Evolutionary conservation across 768 basidiomycete species (phyloP).

Genomic region (Roridomyces roridus): DNA sequence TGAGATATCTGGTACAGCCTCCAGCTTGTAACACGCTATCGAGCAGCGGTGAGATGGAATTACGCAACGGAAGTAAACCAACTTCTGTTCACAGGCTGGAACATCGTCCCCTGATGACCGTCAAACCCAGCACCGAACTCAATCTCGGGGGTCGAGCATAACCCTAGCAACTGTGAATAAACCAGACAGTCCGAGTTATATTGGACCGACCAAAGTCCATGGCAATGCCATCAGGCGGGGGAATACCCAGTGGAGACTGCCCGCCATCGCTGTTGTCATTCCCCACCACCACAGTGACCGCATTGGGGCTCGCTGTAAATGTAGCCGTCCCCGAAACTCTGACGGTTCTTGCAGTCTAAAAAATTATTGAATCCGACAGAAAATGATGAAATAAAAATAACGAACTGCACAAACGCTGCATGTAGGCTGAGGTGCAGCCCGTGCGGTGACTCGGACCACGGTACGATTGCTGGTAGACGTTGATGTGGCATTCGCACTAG

Average conservation of each 20-base stretch:
- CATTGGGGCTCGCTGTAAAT: neutral
- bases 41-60: neutral
- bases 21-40: constrained; percentile 54
- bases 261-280: neutral
- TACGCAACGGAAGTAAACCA: neutral
- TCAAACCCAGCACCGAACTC: constrained; percentile 66
- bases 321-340: constrained; percentile 15
- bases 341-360: constrained; percentile 9
- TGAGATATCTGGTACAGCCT: constrained; percentile 59
- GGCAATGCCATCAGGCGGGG: constrained; percentile 13
- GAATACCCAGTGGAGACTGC: constrained; percentile 8
- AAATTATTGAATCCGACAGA: neutral
- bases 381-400: neutral
- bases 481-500: too few relatives aligned
- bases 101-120: constrained; percentile 60
- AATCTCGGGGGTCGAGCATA: constrained; percentile 61
- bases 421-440: neutral
- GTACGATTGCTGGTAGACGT: too few relatives aligned
- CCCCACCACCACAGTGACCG: constrained; percentile 9
- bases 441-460: constrained; percentile 3
- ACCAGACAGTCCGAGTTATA: too few relatives aligned
- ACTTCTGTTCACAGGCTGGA: constrained; percentile 56
- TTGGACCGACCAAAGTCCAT: constrained; percentile 48
- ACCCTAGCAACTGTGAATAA: constrained; percentile 42
- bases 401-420: constrained; percentile 6